phyloP scores from a whole-genome alignment of 1,139 yeast genomes.

The Saccharomyces pastorianus region DNA sequence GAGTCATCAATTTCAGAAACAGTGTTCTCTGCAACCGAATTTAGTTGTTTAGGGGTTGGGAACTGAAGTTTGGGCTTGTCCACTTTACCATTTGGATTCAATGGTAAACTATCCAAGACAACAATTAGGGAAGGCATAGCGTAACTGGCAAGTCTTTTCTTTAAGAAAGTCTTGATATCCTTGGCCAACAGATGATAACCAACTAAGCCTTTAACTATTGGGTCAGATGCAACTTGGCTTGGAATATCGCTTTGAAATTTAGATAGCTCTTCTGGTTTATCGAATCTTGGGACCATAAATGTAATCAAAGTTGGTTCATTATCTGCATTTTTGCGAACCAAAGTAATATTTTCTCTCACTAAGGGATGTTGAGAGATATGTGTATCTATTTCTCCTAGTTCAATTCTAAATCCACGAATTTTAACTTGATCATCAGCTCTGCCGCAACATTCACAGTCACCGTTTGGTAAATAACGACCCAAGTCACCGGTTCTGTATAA shows the following conservation, averaged over 20 bases:
- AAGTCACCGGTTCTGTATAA: slow-evolving; percentile 94
- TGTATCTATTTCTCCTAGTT: slow-evolving; percentile 95
- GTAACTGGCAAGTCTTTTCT: slow-evolving; percentile 83
- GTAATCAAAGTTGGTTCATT: slow-evolving; percentile 89
- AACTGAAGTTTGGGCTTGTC: slow-evolving; percentile 95
- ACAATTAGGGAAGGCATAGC: slow-evolving; percentile 90
- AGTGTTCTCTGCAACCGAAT: slow-evolving; percentile 34
- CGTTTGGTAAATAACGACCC: slow-evolving; percentile 94
- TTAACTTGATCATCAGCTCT: slow-evolving; percentile 99
- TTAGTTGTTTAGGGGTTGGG: slow-evolving; percentile 81
- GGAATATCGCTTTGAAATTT: slow-evolving; percentile 34
- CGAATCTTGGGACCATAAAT: slow-evolving; percentile 78
- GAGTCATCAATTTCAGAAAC: slow-evolving; percentile 40
- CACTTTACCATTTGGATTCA: slow-evolving; percentile 96
- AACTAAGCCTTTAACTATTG: slow-evolving; percentile 73
- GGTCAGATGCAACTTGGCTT: slow-evolving; percentile 39
- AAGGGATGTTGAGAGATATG: slow-evolving; percentile 87
- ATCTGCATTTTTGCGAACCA: slow-evolving; percentile 87
- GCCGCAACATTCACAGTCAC: slow-evolving; percentile 96
- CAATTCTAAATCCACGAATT: slow-evolving; percentile 96
- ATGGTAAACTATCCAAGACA: slow-evolving; percentile 76
- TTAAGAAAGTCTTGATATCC: slow-evolving; percentile 72
- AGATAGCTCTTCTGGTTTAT: slow-evolving; percentile 40
- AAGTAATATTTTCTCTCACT: slow-evolving; percentile 84
- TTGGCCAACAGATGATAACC: slow-evolving; percentile 68